A percentile compares a stretch with the other conserved stretches of the same genome.
Evolutionary conservation across 345 rosid species (phyloP).

Genomic region (Eucalyptus curtisii): DNA sequence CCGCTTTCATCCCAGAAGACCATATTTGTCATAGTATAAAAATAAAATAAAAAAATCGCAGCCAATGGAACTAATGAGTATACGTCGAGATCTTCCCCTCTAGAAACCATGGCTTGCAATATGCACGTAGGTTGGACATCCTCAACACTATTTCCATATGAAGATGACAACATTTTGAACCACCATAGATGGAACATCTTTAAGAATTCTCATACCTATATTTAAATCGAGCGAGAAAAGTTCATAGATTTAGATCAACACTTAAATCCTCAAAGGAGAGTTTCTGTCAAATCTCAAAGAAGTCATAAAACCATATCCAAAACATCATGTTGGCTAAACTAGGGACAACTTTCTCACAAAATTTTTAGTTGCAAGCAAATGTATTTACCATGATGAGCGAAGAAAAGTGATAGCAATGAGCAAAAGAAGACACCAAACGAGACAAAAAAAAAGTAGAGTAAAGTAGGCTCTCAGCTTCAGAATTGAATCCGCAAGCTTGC

Average conservation of each 20-base stretch:
- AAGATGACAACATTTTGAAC: neutral
- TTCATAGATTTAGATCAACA: neutral
- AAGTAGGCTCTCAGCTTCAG: neutral
- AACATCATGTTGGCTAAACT: neutral
- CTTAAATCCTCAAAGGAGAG: neutral
- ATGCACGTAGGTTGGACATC: neutral
- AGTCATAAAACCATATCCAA: neutral
- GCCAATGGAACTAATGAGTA: too few species aligned
- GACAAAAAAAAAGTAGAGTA: neutral
- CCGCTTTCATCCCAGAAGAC: neutral
- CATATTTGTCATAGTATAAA: neutral
- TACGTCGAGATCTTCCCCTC: neutral
- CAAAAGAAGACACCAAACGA: neutral
- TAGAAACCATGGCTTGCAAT: neutral
- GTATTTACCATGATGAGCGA: neutral
- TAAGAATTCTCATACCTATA: neutral
- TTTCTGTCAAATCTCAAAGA: neutral
- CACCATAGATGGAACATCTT: neutral
- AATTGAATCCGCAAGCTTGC: neutral
- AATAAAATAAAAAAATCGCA: too few species aligned
- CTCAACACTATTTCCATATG: rapidly evolving
- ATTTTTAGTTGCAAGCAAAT: neutral
- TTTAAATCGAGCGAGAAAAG: neutral
- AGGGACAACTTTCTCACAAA: neutral
- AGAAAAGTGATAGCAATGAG: neutral